phyloP scores from a whole-genome alignment of 768 basidiomycete genomes.

The Pholiota molesta region DNA sequence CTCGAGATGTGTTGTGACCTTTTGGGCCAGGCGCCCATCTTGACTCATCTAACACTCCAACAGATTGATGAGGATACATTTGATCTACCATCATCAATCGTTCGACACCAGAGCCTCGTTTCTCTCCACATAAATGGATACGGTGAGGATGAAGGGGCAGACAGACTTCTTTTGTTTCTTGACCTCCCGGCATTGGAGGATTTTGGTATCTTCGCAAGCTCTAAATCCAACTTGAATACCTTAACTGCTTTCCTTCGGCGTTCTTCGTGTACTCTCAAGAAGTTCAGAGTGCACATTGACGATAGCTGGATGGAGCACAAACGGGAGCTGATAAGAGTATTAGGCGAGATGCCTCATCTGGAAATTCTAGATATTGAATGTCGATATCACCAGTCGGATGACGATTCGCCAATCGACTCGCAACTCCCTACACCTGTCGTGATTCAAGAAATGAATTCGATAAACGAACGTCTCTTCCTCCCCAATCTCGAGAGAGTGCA shows the following conservation, averaged over 20 bases:
- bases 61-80: not conserved
- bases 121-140: not conserved
- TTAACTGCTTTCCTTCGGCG: not conserved
- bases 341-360: not conserved
- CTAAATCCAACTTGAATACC: not conserved
- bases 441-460: not conserved
- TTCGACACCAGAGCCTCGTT: not conserved
- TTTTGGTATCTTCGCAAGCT: not conserved
- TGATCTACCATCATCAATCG: not conserved
- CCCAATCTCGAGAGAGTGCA: not conserved
- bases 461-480: not conserved
- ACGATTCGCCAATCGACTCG: not conserved
- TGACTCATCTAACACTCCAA: not conserved
- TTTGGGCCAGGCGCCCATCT: not conserved
- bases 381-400: not conserved
- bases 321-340: not conserved
- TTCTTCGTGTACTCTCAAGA: not conserved
- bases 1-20: not conserved
- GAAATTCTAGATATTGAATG: not conserved
- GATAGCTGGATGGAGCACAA: not conserved
- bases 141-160: not conserved
- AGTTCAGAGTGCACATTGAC: not conserved
- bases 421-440: not conserved
- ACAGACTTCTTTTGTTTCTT: not conserved
- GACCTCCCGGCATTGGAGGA: not conserved